These are phyloP conservation scores for Telfairia occidentalis DNA, from an alignment of 331 rosid genomes.

Conservation along the genomic window DNA sequence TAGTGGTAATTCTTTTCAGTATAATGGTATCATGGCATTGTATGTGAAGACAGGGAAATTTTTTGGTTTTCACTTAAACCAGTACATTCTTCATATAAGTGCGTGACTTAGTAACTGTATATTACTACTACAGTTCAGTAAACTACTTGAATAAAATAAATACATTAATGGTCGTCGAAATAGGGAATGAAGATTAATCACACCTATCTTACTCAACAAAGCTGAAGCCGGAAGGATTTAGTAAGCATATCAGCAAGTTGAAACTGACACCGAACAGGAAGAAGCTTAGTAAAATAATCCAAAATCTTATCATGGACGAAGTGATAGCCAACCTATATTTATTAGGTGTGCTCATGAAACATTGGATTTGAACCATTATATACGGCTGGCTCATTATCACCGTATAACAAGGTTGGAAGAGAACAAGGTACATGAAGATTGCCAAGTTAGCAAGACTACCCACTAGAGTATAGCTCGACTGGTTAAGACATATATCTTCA, in stretches of 20 bases:
- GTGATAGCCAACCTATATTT: too few relatives aligned
- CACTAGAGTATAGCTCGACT: too few relatives aligned
- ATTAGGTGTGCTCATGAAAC: too few relatives aligned
- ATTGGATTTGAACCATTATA: too few relatives aligned
- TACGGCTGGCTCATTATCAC: too few relatives aligned
- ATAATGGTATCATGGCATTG: neutral
- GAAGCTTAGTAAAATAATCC: neutral
- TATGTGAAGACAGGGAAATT: neutral
- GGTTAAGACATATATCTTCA: too few relatives aligned
- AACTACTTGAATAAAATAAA: neutral
- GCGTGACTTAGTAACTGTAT: neutral
- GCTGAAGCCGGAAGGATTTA: neutral
- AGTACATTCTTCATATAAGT: neutral
- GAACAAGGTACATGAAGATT: neutral
- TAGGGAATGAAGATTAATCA: neutral
- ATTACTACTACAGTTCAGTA: neutral
- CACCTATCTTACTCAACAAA: neutral
- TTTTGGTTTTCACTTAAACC: neutral
- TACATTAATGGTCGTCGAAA: neutral
- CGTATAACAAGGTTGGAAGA: too few relatives aligned
- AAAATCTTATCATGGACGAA: too few relatives aligned
- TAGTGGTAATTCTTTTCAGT: neutral
- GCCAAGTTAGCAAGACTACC: neutral
- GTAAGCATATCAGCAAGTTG: neutral
- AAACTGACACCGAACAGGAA: neutral